Evolutionary conservation across 225 moss, liverwort and hornwort species (phyloP), one percentile per base, ranked within the genome.

Genomic region (Antitrichia curtipendula): DNA sequence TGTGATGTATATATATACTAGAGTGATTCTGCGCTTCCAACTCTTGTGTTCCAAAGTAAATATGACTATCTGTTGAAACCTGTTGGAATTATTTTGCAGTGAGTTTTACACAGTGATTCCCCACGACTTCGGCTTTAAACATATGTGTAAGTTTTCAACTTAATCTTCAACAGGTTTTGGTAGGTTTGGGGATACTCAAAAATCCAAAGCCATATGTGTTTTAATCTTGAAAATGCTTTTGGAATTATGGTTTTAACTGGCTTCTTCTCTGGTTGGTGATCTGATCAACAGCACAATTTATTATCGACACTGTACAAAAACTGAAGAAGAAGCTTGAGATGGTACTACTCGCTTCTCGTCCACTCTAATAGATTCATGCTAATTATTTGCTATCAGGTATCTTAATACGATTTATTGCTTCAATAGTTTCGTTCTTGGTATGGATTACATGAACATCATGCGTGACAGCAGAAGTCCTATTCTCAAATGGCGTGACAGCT

Each of bases 81-180:
- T 53, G 45, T 60, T 65, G 66, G 78, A 63, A 80, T 64, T 57
- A 27, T 86, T 78, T 86, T 92, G 91, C 92, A 98, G 98, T 92
- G 97, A 99, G 90, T 99, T 99, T 89, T 97, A 96, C 84, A 99
- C 97, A 32, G 93, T 95, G 41, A 96, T 97, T 86, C 97, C 98
- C 20, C 96, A 97, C 82, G 98, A 99, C 91, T 96, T 99, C 65
- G 97, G 98, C 80, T 96, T 95, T 63, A 89, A 93, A 56, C 91
- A 95, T 21, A 97, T 95, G 95, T 81, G 98, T 97, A 94, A 92
- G 94, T 89, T 66, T 40, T 83, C 31, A 56, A 34, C 47, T 74
- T 74, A 85, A 82, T 78, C n/a, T 50, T 82, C 13, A 59, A 69
- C 60, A 74, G 75, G 61, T n/a, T 79, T 65, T 49, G 80, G 34